Percentiles rank a stretch among this genome's conserved stretches.
These are phyloP conservation scores for Hypoxylon sp. DNA, from an alignment of 2,329 filamentous ascomycete genomes.

Conservation along the genomic window DNA sequence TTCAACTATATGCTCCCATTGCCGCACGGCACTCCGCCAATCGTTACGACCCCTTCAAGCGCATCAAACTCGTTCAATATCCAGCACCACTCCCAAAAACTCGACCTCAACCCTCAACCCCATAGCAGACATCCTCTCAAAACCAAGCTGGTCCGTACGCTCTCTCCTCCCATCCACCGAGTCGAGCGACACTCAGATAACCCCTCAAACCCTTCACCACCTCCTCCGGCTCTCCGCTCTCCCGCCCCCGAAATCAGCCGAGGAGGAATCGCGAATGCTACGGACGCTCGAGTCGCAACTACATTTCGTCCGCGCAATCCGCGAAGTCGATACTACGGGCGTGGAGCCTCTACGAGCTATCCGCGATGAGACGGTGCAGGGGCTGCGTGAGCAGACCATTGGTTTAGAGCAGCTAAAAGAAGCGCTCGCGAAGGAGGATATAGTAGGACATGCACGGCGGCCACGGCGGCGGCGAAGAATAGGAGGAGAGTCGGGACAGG, in stretches of 20 bases:
- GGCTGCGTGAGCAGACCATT: conserved; percentile 70
- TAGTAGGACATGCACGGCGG: conserved; percentile 67
- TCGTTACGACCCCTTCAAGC: conserved; percentile 19
- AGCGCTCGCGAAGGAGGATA: conserved; percentile 72
- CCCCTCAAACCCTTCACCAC: conserved; percentile 80
- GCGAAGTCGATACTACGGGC: conserved; percentile 80
- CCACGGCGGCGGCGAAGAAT: conserved; percentile 45
- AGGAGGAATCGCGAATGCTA: conserved; percentile 80
- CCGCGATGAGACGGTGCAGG: conserved; percentile 79
- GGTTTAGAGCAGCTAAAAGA: conserved; percentile 69
- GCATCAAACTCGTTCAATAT: conserved; percentile 6
- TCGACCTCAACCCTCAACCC: conserved; percentile 19
- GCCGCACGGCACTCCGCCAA: conserved; percentile 45
- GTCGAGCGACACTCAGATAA: conserved; percentile 64
- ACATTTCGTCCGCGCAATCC: conserved; percentile 90
- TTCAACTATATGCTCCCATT: conserved; percentile 48
- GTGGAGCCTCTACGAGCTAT: conserved; percentile 83
- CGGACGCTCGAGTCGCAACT: conserved; percentile 84
- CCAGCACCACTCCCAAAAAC: conserved; percentile 7
- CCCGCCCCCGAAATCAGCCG: conserved; percentile 73
- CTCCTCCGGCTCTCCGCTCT: conserved; percentile 91
- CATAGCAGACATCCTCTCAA: conserved; percentile 69
- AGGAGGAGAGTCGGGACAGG: background rate
- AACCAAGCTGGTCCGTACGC: conserved; percentile 86
- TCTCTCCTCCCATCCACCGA: conserved; percentile 73